Conservation (phyloP, 2,329 filamentous ascomycete species). For the Ophiostoma populinum region DNA sequence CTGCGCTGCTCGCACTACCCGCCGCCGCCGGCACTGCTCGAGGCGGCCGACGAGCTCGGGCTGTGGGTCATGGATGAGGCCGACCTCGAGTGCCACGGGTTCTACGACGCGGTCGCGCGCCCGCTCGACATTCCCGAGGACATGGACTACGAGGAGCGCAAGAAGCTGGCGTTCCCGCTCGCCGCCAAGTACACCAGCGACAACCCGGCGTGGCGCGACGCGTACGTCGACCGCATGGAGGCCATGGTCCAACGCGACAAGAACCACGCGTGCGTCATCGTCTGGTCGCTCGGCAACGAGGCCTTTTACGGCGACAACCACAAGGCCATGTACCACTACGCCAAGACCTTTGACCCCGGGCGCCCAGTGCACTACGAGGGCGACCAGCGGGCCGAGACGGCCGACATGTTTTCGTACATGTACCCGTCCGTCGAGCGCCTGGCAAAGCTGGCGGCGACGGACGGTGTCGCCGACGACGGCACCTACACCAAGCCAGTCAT, state of each 20-base stretch:
- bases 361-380: constrained; percentile 51
- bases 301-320: constrained; percentile 55
- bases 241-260: constrained; percentile 52
- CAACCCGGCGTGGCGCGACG: constrained; percentile 41
- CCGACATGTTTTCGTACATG: constrained; percentile 54
- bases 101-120: constrained; percentile 30
- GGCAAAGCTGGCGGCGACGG: constrained; percentile 24
- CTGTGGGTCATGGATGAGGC: constrained; percentile 40
- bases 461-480: constrained; percentile 22
- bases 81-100: constrained; percentile 36
- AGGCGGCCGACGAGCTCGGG: constrained; percentile 47
- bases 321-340: constrained; percentile 47
- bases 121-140: constrained; percentile 35
- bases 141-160: constrained; percentile 42
- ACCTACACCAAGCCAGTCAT: constrained; percentile 39
- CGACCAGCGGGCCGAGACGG: constrained; percentile 37
- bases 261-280: constrained; percentile 51
- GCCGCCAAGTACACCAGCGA: constrained; percentile 43
- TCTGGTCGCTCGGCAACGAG: constrained; percentile 61
- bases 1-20: constrained; percentile 53
- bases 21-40: constrained; percentile 40
- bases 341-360: constrained; percentile 37
- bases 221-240: constrained; percentile 49
- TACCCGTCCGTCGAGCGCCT: constrained; percentile 39
- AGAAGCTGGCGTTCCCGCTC: constrained; percentile 33